Percentiles rank a stretch among this genome's conserved stretches.
Evolutionary conservation across 306 rosid species (phyloP).

Genomic region (Lupinus albus): DNA sequence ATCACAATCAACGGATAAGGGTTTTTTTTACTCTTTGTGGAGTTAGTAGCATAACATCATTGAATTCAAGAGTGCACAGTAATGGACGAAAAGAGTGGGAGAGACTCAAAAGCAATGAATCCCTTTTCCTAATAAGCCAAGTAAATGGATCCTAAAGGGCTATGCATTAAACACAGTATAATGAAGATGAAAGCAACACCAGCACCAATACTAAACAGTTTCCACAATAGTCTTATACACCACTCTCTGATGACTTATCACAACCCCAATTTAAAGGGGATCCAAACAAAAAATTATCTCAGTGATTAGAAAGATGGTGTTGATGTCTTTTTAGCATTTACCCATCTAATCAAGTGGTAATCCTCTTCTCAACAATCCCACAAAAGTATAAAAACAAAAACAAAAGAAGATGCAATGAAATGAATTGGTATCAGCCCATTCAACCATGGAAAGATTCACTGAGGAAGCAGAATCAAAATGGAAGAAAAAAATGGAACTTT

Average conservation of each 20-base stretch:
- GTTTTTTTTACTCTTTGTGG: constrained; percentile 36
- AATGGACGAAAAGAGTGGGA: constrained; percentile 44
- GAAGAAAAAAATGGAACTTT: not conserved
- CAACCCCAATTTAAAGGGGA: constrained; percentile 36
- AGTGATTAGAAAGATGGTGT: constrained; percentile 19
- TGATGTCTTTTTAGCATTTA: constrained; percentile 5
- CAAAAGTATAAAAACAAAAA: not conserved
- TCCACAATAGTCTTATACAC: constrained; percentile 33
- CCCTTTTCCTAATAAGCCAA: constrained; percentile 52
- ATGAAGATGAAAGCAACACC: constrained; percentile 48
- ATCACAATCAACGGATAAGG: constrained; percentile 54
- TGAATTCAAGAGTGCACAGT: constrained; percentile 30
- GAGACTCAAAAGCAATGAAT: constrained; percentile 36
- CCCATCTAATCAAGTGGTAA: constrained; percentile 12
- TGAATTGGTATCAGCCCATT: constrained; percentile 34
- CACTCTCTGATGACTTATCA: constrained; percentile 38
- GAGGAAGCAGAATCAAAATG: constrained; percentile 2
- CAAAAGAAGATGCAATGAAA: not conserved
- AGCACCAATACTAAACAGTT: constrained; percentile 38
- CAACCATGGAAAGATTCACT: constrained; percentile 45
- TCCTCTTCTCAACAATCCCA: not conserved
- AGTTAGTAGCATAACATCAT: constrained; percentile 32
- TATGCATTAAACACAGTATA: not conserved
- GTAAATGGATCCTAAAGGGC: constrained; percentile 49
- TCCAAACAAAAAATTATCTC: constrained; percentile 26